Base-by-base conservation (phyloP, 2,329 filamentous ascomycete genomes). In the Fusarium sp. region DNA sequence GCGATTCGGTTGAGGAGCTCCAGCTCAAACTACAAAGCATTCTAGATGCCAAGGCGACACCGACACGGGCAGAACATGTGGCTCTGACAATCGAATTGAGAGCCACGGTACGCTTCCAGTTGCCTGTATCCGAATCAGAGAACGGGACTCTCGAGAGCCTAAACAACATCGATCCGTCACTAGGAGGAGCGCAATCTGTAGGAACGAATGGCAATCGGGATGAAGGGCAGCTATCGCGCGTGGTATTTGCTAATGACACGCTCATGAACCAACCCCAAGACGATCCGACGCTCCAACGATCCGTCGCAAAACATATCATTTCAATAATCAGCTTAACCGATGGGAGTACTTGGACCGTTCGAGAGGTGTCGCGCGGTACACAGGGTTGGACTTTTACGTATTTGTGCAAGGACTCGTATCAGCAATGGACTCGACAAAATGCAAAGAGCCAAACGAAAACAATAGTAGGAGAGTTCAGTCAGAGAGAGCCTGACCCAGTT, bases 331-430 rank as follows among this genome's bases (percentile, higher is more conserved):
- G 84, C 30, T 78, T 79, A 13, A 81, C 84, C 8, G 88, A 90
- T 69, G 81, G 81, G 20, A 88, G 87, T 71, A 79, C 78, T 1
- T 90, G 89, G 89, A 77, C 75, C 6, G 79, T 86, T 35, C 82
- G 85, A 26, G 81, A 86, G 24, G 82, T 87, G 26, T 84, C 84
- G 30, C 81, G 84, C 20, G 82, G 78, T 13, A 70, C 83, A 1
- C 84, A 87, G 50, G 87, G 88, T 10, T 90, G 88, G 88, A 83
- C 82, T 2, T 86, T 90, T 61, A 84, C 83, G 7, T 90, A 88
- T 70, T 79, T 84, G 24, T 91, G 89, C 82, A 86, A 84, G 65
- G 83, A 86, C 69, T 90, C 89, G 6, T 80, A 84, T 47, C 83
- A 85, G 69, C 82, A 84, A 41, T 90, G 89, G 89, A 82, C 78